Evolutionary conservation across 805 yeast species (phyloP).

Genomic region (Lipomyces yamadae): DNA sequence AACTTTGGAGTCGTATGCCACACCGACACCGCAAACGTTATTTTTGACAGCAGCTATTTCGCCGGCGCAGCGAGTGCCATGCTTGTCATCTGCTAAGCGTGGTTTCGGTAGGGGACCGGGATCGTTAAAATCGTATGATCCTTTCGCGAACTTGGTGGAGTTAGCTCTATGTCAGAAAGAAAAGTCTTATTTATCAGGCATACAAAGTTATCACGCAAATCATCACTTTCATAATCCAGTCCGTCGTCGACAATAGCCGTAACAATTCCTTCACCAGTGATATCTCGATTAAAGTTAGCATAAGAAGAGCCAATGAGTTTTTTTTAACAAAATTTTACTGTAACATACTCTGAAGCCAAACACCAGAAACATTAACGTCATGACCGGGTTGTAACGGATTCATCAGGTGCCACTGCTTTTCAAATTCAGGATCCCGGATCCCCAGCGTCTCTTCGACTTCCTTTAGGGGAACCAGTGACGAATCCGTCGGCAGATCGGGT

Average conservation of each 20-base stretch:
- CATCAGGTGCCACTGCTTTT: conserved; percentile 88
- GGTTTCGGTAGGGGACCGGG: conserved; percentile 80
- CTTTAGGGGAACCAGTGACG: conserved; percentile 54
- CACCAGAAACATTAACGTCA: conserved; percentile 83
- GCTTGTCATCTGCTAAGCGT: conserved; percentile 77
- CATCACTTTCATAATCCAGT: conserved; percentile 77
- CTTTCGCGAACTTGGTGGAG: conserved; percentile 52
- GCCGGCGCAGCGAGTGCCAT: conserved; percentile 98
- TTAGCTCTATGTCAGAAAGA: background rate
- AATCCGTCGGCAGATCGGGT: conserved; percentile 47
- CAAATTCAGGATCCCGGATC: conserved; percentile 83
- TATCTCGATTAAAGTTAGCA: conserved; percentile 43
- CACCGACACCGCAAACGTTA: conserved; percentile 92
- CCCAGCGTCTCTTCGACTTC: conserved; percentile 52
- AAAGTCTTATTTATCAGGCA: conserved; percentile 39
- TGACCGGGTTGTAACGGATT: conserved; percentile 75
- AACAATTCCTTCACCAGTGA: conserved; percentile 80
- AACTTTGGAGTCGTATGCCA: conserved; percentile 85
- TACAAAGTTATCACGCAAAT: conserved; percentile 63
- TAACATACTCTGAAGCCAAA: conserved; percentile 67
- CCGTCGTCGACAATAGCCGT: conserved; percentile 96
- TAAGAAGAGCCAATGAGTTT: background rate
- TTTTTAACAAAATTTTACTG: background rate
- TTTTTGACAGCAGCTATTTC: conserved; percentile 88
- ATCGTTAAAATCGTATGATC: conserved; percentile 93